Conservation (phyloP, 345 rosid species). For the Acer saccharum region DNA sequence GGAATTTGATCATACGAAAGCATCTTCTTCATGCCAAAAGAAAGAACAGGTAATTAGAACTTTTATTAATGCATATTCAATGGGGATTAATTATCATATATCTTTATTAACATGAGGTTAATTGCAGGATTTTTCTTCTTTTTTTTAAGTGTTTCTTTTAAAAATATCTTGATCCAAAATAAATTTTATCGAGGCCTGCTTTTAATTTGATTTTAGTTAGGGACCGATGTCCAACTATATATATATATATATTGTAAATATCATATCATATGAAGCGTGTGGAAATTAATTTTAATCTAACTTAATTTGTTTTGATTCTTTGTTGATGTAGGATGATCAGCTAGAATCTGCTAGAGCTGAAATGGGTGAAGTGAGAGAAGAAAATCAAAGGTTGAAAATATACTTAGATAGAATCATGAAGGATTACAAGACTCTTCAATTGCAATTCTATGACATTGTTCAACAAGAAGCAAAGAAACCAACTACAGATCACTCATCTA, state of each 20-base stretch:
- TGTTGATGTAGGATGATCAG: slow-evolving; percentile 37
- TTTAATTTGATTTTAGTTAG: too few species aligned
- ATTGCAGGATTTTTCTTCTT: not conserved
- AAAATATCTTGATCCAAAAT: too few species aligned
- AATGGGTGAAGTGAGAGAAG: slow-evolving; percentile 74
- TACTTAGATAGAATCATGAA: slow-evolving; percentile 47
- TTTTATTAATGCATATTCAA: not conserved
- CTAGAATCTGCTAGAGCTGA: slow-evolving; percentile 69
- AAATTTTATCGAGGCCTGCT: too few species aligned
- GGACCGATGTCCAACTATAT: too few species aligned
- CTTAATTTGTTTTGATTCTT: not conserved
- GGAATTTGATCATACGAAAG: slow-evolving; percentile 23
- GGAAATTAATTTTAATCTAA: too few species aligned
- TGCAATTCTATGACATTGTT: slow-evolving; percentile 46
- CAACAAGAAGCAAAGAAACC: slow-evolving; percentile 40
- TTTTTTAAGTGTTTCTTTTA: not conserved
- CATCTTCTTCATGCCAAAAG: slow-evolving; percentile 28
- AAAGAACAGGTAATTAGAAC: slow-evolving; percentile 16
- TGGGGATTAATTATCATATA: not conserved
- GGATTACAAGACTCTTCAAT: slow-evolving; percentile 69
- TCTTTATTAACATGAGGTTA: not conserved
- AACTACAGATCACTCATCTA: not conserved
- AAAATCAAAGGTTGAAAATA: slow-evolving; percentile 71
- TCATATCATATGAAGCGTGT: too few species aligned
- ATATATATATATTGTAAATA: too few species aligned